Conservation (phyloP, 2,329 filamentous ascomycete genomes). For the Clarireedia paspali region DNA sequence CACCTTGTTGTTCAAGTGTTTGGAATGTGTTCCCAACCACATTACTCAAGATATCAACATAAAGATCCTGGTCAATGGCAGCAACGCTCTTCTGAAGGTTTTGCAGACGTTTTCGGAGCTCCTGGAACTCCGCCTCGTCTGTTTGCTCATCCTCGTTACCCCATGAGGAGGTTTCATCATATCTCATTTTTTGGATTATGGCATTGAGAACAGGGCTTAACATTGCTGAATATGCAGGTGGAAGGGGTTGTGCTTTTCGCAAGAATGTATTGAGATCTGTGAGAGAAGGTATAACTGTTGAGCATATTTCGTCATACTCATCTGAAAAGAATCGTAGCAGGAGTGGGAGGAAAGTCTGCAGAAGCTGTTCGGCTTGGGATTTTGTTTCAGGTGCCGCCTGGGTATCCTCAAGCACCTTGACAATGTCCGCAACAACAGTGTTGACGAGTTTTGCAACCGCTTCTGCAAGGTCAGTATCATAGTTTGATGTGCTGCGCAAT, state of each 20-base stretch:
- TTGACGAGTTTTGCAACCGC: conserved; percentile 94
- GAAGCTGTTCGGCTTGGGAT: conserved; percentile 69
- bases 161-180: conserved; percentile 91
- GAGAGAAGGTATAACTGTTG: conserved; percentile 85
- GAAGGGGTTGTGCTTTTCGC: conserved; percentile 69
- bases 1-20: conserved; percentile 64
- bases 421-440: conserved; percentile 77
- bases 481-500: conserved; percentile 71
- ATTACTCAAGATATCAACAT: conserved; percentile 80
- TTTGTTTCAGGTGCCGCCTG: conserved; percentile 55
- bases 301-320: conserved; percentile 97
- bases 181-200: conserved; percentile 93
- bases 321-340: conserved; percentile 93
- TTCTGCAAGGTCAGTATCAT: conserved; percentile 93
- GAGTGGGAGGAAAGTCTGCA: conserved; percentile 78
- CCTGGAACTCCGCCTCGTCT: conserved; percentile 95
- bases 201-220: conserved; percentile 82
- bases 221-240: conserved; percentile 70
- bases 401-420: conserved; percentile 70
- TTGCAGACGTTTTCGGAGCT: conserved; percentile 82
- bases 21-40: conserved; percentile 84
- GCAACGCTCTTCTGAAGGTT: conserved; percentile 89
- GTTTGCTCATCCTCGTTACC: conserved; percentile 90
- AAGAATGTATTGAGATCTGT: conserved; percentile 89
- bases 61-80: conserved; percentile 78